Conservation (phyloP, 73 alveolate species). For the Breviolum minutum region DNA sequence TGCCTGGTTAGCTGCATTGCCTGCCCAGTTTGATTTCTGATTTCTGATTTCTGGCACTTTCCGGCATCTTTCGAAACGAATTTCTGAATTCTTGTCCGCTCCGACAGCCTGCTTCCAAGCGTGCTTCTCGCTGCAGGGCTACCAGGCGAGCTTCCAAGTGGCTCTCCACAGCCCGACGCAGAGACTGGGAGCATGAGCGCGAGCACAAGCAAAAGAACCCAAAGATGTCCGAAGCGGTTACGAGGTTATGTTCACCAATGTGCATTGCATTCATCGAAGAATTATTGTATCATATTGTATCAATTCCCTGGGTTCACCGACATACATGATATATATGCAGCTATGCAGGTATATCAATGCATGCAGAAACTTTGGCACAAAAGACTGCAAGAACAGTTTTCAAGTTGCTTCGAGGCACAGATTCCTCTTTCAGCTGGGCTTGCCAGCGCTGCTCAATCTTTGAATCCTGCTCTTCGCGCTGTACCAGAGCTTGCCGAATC, state of each 20-base stretch:
- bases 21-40: background rate
- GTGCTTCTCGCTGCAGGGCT: slow-evolving; percentile 72
- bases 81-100: background rate
- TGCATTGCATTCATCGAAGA: background rate
- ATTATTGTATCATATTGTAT: background rate
- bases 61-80: background rate
- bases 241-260: too few species aligned
- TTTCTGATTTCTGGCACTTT: too few species aligned
- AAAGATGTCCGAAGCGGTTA: background rate
- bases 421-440: slow-evolving; percentile 49
- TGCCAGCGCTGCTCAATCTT: slow-evolving; percentile 92
- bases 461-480: slow-evolving; percentile 70
- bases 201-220: background rate
- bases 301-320: background rate
- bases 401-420: slow-evolving; percentile 15
- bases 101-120: slow-evolving; percentile 60
- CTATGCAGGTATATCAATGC: background rate
- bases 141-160: slow-evolving; percentile 76
- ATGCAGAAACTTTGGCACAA: background rate
- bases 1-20: slow-evolving; percentile 70
- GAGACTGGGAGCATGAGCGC: background rate
- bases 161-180: slow-evolving; percentile 90
- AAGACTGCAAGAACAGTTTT: background rate
- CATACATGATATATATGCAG: background rate
- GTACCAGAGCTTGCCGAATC: slow-evolving; percentile 36